A percentile compares a stretch with the other conserved stretches of the same genome.
These are phyloP conservation scores for Phlebopus sp. DNA, from an alignment of 1,284 basidiomycete genomes.

Conservation along the genomic window DNA sequence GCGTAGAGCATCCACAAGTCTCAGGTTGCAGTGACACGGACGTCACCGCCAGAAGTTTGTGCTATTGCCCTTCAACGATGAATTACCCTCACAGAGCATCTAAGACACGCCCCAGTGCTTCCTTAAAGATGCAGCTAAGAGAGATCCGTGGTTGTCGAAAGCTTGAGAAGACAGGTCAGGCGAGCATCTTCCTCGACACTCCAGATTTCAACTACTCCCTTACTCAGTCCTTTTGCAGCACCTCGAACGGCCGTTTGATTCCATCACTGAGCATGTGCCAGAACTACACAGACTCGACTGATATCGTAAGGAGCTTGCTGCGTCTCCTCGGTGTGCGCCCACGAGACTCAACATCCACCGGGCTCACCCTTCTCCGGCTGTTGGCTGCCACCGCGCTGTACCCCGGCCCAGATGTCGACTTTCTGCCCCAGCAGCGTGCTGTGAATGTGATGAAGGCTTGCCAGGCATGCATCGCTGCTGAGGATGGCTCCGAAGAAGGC, in stretches of 20 bases:
- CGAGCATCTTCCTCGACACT: background rate
- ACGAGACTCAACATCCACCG: conserved; percentile 61
- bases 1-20: too few species aligned
- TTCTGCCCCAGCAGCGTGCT: conserved; percentile 83
- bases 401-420: conserved; percentile 75
- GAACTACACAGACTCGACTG: conserved; percentile 76
- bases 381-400: conserved; percentile 80
- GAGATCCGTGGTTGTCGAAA: conserved; percentile 73
- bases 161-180: conserved; percentile 57
- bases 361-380: conserved; percentile 66
- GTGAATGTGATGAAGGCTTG: conserved; percentile 89
- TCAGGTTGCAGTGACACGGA: too few species aligned
- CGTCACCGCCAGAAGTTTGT: too few species aligned
- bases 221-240: conserved; percentile 40
- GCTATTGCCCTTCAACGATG: too few species aligned
- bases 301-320: conserved; percentile 89
- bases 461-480: conserved; percentile 80
- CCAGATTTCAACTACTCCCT: background rate
- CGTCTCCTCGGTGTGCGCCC: conserved; percentile 72
- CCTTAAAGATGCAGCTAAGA: conserved; percentile 56
- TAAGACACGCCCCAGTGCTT: conserved; percentile 59
- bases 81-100: too few species aligned
- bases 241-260: conserved; percentile 61
- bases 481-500: conserved; percentile 60
- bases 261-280: conserved; percentile 59